Conservation (phyloP, 106 monocot genomes). For the Allium cepa region DNA sequence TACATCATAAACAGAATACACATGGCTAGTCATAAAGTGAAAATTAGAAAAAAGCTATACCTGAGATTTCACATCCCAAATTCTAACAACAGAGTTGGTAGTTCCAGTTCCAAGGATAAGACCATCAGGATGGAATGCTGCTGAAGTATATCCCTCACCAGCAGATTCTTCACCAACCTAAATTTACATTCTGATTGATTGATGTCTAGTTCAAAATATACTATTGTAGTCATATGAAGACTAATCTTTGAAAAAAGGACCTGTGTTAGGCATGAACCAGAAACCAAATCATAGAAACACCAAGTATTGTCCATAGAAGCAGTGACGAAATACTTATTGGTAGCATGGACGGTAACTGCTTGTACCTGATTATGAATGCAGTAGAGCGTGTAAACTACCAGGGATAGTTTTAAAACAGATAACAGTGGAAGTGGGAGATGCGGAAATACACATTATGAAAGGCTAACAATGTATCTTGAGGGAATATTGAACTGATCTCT, state of each 20-base stretch:
- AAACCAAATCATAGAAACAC: conserved; percentile 90
- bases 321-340: conserved; percentile 77
- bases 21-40: background rate
- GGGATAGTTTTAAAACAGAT: too few relatives aligned
- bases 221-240: background rate
- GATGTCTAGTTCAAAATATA: background rate
- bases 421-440: too few relatives aligned
- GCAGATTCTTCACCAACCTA: conserved; percentile 81
- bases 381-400: background rate
- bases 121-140: conserved; percentile 96
- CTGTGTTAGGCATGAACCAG: conserved; percentile 85
- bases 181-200: conserved; percentile 10
- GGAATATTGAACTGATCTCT: too few relatives aligned
- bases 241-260: conserved; percentile 23
- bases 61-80: conserved; percentile 99
- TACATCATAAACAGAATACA: background rate
- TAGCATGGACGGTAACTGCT: conserved; percentile 93
- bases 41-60: conserved; percentile 20
- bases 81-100: conserved; percentile 70
- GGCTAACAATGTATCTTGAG: too few relatives aligned
- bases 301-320: conserved; percentile 90
- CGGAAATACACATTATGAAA: too few relatives aligned
- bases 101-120: conserved; percentile 98
- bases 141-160: conserved; percentile 75
- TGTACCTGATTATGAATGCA: conserved; percentile 48